These are phyloP conservation scores for Umbelopsis sp. DNA, from an alignment of 192 early-diverging fungal species.

Conservation along the genomic window DNA sequence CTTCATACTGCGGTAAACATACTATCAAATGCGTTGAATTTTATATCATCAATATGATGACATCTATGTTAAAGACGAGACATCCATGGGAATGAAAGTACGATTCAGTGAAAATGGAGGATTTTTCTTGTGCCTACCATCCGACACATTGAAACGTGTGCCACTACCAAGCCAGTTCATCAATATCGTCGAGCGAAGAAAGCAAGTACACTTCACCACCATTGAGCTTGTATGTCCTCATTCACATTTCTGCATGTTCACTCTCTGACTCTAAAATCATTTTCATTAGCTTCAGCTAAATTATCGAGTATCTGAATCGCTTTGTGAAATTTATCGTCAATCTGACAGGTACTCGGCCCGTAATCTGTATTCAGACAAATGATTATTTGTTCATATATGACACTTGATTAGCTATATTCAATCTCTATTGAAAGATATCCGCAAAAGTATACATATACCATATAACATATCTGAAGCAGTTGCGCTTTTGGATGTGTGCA, in stretches of 20 bases:
- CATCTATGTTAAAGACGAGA: conserved; percentile 42
- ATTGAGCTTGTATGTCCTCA: conserved; percentile 64
- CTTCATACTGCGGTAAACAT: conserved; percentile 49
- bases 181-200: conserved; percentile 70
- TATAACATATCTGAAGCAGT: conserved; percentile 77
- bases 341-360: conserved; percentile 64
- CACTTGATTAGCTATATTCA: conserved; percentile 16
- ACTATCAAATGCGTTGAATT: conserved; percentile 5
- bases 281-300: conserved; percentile 71
- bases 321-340: conserved; percentile 83
- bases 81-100: conserved; percentile 65
- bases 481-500: conserved; percentile 78
- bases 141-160: conserved; percentile 43
- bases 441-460: conserved; percentile 59
- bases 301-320: conserved; percentile 76
- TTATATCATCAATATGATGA: background rate
- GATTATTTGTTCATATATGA: background rate
- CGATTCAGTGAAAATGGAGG: conserved; percentile 63
- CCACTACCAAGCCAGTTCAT: conserved; percentile 71
- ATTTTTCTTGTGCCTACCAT: conserved; percentile 58
- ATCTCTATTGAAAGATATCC: conserved; percentile 44
- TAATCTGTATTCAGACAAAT: background rate
- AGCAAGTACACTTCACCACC: conserved; percentile 69
- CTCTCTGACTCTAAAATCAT: too few relatives aligned
- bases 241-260: background rate